Evolutionary conservation across 441 rosid genomes (phyloP).

Genomic region (Populus hybrid): DNA sequence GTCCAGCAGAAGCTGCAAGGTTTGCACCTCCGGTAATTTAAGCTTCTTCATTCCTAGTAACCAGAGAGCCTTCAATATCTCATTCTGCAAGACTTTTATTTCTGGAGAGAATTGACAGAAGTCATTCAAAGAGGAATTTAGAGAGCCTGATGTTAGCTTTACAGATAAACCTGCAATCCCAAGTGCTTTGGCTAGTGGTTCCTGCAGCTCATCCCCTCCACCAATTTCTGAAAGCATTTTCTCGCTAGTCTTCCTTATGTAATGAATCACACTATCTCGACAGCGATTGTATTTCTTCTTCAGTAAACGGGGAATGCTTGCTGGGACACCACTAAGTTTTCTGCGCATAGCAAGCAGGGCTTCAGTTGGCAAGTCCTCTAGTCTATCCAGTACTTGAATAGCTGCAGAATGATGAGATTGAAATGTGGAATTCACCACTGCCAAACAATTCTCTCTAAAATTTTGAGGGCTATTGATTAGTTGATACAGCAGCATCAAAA

Average conservation of each 20-base stretch:
- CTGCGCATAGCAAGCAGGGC: conserved; percentile 64
- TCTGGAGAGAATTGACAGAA: conserved; percentile 54
- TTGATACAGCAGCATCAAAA: conserved; percentile 36
- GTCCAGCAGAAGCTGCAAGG: conserved; percentile 53
- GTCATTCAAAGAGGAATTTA: conserved; percentile 24
- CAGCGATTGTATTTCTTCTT: conserved; percentile 28
- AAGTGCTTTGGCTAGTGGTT: conserved; percentile 72
- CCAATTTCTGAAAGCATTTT: conserved; percentile 62
- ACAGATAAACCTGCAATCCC: conserved; percentile 58
- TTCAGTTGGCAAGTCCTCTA: conserved; percentile 51
- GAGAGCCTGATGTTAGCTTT: conserved; percentile 39
- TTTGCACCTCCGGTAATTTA: conserved; percentile 48
- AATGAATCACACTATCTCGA: conserved; percentile 41
- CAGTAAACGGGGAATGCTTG: conserved; percentile 35
- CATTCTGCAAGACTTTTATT: conserved; percentile 56
- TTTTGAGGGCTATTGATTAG: conserved; percentile 53
- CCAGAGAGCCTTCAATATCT: conserved; percentile 68
- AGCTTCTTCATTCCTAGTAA: conserved; percentile 48
- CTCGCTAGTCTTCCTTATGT: conserved; percentile 38
- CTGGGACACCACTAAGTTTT: conserved; percentile 54
- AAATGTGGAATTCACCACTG: conserved; percentile 28
- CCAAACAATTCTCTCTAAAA: conserved; percentile 37
- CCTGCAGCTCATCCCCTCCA: conserved; percentile 39
- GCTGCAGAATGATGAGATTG: conserved; percentile 42
- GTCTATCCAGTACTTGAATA: conserved; percentile 42